These are phyloP conservation scores for Cytospora piceae DNA, from an alignment of 2,329 filamentous ascomycete genomes.

Conservation along the genomic window DNA sequence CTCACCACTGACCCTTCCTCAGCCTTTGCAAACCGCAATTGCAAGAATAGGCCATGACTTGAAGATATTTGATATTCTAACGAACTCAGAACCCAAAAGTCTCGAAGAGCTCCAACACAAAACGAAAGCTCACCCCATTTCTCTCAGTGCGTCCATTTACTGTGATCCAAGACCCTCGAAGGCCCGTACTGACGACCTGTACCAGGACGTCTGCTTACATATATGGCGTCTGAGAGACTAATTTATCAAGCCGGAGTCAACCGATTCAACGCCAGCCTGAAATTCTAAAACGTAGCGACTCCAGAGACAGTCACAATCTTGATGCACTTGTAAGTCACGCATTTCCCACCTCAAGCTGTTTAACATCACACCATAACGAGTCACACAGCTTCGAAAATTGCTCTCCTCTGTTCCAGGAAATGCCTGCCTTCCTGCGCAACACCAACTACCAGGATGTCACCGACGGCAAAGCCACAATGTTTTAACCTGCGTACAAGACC, in stretches of 20 bases:
- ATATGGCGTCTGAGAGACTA: neutral
- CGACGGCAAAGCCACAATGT: neutral
- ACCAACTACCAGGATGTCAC: neutral
- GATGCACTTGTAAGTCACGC: neutral
- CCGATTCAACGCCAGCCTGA: neutral
- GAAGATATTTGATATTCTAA: neutral
- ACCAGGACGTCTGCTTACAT: neutral
- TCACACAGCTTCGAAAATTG: neutral
- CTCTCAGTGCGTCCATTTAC: neutral
- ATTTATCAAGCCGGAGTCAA: neutral
- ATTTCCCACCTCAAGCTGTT: neutral
- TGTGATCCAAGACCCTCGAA: neutral
- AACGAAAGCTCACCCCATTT: neutral
- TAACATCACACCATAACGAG: neutral
- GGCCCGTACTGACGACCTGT: too few species aligned
- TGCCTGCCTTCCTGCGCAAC: neutral
- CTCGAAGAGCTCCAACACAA: constrained; percentile 5
- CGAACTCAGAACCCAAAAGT: neutral
- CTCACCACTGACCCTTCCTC: neutral
- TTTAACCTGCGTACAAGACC: neutral
- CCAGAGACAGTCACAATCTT: neutral
- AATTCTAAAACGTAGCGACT: neutral
- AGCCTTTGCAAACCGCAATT: neutral
- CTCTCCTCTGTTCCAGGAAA: neutral
- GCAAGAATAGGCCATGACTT: constrained; percentile 1